Evolutionary conservation across 345 rosid species (phyloP).

Genomic region (Isatis tinctoria): DNA sequence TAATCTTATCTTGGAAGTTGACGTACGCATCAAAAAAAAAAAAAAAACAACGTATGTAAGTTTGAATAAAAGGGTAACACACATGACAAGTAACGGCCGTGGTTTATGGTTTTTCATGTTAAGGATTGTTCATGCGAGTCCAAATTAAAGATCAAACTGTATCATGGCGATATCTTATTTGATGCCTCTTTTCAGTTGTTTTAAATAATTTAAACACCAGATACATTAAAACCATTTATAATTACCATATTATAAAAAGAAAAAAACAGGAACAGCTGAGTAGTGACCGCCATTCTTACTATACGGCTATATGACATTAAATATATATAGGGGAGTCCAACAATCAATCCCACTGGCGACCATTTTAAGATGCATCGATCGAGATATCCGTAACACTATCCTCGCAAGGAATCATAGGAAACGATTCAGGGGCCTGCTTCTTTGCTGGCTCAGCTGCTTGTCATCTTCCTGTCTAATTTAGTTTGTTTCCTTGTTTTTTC

Average conservation of each 20-base stretch:
- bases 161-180: neutral
- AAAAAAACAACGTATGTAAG: neutral
- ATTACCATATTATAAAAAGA: neutral
- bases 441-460: no score
- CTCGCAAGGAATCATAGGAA: no score
- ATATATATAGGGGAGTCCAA: no score
- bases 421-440: no score
- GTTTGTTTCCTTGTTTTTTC: no score
- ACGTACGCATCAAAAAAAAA: neutral
- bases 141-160: neutral
- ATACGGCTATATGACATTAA: neutral
- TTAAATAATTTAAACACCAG: neutral
- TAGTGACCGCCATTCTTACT: conserved; percentile 10
- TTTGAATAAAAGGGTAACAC: neutral
- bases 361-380: no score
- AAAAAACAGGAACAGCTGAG: neutral
- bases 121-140: neutral
- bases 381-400: no score
- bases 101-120: neutral
- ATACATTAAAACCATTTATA: neutral
- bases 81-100: neutral
- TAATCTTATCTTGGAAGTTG: neutral
- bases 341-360: no score
- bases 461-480: no score
- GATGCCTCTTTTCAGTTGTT: neutral